Percentiles rank a stretch among this genome's conserved stretches.
Conservation (phyloP, 2,329 filamentous ascomycete genomes). For the Penicillium hesseltinei region DNA sequence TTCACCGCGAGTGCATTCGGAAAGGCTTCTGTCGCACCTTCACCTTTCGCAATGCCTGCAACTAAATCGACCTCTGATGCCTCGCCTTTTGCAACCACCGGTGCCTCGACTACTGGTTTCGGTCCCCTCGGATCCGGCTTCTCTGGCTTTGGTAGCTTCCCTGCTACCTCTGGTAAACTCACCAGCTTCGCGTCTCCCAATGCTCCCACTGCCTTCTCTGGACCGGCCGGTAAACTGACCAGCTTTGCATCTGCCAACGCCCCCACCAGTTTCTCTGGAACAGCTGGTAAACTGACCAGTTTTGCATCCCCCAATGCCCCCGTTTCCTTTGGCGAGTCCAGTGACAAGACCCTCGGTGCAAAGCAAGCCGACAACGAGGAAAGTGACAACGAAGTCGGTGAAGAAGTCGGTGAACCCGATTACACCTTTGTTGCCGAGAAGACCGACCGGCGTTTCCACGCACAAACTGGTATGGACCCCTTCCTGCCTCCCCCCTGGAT, state of each 20-base stretch:
- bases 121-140: constrained; percentile 38
- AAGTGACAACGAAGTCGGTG: constrained; percentile 45
- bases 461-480: constrained; percentile 63
- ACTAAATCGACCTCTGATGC: constrained; percentile 24
- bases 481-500: background rate
- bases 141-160: constrained; percentile 37
- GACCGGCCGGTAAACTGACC: constrained; percentile 52
- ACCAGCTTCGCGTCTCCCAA: constrained; percentile 68
- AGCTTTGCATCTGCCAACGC: constrained; percentile 68
- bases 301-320: constrained; percentile 65
- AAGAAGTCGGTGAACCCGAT: constrained; percentile 46
- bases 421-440: constrained; percentile 47
- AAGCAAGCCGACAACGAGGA: constrained; percentile 55
- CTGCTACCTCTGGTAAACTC: constrained; percentile 44
- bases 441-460: constrained; percentile 49
- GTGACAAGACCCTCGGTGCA: constrained; percentile 70
- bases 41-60: constrained; percentile 1
- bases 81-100: constrained; percentile 40
- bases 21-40: constrained; percentile 31
- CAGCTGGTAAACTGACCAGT: constrained; percentile 55
- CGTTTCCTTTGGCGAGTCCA: constrained; percentile 41
- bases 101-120: constrained; percentile 45
- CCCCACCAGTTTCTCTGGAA: constrained; percentile 31
- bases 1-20: constrained; percentile 42
- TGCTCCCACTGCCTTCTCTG: constrained; percentile 40